phyloP scores from a whole-genome alignment of 225 moss, liverwort and hornwort genomes.

The Sphagnum tenellum region DNA sequence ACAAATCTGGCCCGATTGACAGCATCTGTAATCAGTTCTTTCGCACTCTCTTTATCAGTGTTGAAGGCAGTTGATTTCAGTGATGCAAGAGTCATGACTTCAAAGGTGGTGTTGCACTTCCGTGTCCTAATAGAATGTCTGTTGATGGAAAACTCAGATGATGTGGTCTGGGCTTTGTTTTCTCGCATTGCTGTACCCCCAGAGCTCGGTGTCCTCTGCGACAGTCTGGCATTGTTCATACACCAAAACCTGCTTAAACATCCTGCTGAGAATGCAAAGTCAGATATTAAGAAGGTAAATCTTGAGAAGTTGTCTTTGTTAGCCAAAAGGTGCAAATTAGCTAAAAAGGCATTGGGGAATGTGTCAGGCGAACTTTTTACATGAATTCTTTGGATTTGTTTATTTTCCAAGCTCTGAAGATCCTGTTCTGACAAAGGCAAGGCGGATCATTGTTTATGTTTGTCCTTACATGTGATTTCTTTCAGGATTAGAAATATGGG shows the following conservation, averaged over 20 bases:
- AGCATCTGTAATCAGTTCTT: slow-evolving; percentile 48
- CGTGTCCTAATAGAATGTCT: slow-evolving; percentile 65
- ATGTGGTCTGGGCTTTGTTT: slow-evolving; percentile 69
- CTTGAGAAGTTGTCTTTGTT: slow-evolving; percentile 4
- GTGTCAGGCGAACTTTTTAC: slow-evolving; percentile 28
- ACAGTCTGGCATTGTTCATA: slow-evolving; percentile 59
- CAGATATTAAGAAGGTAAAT: slow-evolving; percentile 34
- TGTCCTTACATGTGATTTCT: too few relatives aligned
- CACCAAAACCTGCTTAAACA: slow-evolving; percentile 36
- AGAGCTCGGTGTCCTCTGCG: slow-evolving; percentile 51
- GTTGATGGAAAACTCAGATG: slow-evolving; percentile 44
- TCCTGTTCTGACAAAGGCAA: too few relatives aligned
- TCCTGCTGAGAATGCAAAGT: slow-evolving; percentile 3
- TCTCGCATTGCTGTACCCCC: slow-evolving; percentile 63
- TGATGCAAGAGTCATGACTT: slow-evolving; percentile 55
- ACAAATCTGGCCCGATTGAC: slow-evolving; percentile 78
- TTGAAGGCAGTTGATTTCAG: slow-evolving; percentile 81
- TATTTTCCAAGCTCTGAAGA: too few relatives aligned
- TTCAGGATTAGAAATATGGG: too few relatives aligned
- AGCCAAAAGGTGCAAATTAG: slow-evolving; percentile 3
- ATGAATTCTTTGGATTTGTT: too few relatives aligned
- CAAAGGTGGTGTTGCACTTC: slow-evolving; percentile 75
- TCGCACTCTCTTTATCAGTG: slow-evolving; percentile 66
- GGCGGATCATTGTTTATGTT: too few relatives aligned
- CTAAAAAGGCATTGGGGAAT: slow-evolving; percentile 68